Conservation (phyloP, 164 flowering plant species). For the Amborella trichopoda region DNA sequence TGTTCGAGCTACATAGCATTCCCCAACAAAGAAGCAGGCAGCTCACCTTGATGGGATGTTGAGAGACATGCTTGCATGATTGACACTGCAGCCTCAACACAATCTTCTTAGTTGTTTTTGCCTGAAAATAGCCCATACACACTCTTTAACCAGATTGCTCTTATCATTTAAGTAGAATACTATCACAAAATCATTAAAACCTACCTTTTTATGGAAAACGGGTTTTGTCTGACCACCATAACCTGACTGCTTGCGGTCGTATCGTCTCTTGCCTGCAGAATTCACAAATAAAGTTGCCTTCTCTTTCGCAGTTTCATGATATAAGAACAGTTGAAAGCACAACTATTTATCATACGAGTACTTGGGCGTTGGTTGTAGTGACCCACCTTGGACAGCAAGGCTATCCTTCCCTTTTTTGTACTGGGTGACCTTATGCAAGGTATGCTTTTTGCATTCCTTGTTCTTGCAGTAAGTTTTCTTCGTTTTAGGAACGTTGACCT, state of each 20-base stretch:
- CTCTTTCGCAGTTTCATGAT: too few species aligned
- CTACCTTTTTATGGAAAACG: conserved; percentile 13
- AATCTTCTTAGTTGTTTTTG: conserved; percentile 13
- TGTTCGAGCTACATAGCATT: too few species aligned
- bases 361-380: too few species aligned
- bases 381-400: conserved; percentile 13
- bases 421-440: conserved; percentile 14
- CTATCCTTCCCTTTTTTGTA: conserved; percentile 16
- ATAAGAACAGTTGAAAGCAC: too few species aligned
- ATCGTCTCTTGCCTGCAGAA: conserved; percentile 12
- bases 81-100: conserved; percentile 16
- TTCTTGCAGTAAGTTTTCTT: conserved; percentile 16
- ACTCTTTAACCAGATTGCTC: too few species aligned
- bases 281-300: too few species aligned
- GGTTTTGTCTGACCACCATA: conserved; percentile 14
- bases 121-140: conserved; percentile 3
- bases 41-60: conserved; percentile 13
- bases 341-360: too few species aligned
- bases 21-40: too few species aligned
- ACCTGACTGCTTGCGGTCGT: conserved; percentile 12
- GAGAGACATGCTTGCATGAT: conserved; percentile 14
- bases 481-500: conserved; percentile 15
- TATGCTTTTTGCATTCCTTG: conserved; percentile 14
- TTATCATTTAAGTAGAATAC: too few species aligned
- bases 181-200: not conserved